A percentile compares a stretch with the other conserved stretches of the same genome.
These are phyloP conservation scores for Scheffersomyces illinoinensis DNA, from an alignment of 1,139 yeast species.

Conservation along the genomic window DNA sequence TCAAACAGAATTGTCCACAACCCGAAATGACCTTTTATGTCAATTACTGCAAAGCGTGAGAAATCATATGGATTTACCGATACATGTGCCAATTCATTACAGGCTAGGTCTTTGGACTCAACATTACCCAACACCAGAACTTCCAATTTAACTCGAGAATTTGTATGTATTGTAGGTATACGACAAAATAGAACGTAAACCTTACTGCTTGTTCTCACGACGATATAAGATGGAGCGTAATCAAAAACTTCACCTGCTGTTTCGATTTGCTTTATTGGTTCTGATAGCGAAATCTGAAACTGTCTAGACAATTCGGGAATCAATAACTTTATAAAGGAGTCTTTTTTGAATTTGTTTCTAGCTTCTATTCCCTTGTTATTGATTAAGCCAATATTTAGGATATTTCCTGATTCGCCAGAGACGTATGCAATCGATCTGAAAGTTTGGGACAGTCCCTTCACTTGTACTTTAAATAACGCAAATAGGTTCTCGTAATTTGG, in stretches of 20 bases:
- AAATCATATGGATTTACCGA: conserved; percentile 42
- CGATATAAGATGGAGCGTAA: conserved; percentile 20
- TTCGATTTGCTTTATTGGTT: conserved; percentile 43
- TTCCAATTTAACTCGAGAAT: conserved; percentile 5
- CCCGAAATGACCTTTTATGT: conserved; percentile 53
- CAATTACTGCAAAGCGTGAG: conserved; percentile 45
- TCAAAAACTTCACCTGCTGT: conserved; percentile 18
- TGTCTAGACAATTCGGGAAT: conserved; percentile 17
- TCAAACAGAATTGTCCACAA: conserved; percentile 28
- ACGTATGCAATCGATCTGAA: conserved; percentile 31
- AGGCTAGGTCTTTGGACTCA: conserved; percentile 19
- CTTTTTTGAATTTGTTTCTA: conserved; percentile 1
- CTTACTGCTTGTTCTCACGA: conserved; percentile 26
- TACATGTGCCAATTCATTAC: conserved; percentile 46
- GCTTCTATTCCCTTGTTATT: conserved; percentile 6
- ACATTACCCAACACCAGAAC: conserved; percentile 25
- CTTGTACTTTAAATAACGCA: conserved; percentile 19
- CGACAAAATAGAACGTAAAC: conserved; percentile 27
- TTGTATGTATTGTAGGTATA: conserved; percentile 5
- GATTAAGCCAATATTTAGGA: conserved; percentile 26
- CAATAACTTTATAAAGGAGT: conserved; percentile 1
- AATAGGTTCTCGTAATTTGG: conserved; percentile 34
- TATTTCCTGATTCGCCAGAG: conserved; percentile 31
- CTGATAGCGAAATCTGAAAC: conserved; percentile 25
- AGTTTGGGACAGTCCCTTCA: conserved; percentile 5